These are phyloP conservation scores for Psophocarpus tetragonolobus DNA, from an alignment of 306 rosid species.

Conservation along the genomic window DNA sequence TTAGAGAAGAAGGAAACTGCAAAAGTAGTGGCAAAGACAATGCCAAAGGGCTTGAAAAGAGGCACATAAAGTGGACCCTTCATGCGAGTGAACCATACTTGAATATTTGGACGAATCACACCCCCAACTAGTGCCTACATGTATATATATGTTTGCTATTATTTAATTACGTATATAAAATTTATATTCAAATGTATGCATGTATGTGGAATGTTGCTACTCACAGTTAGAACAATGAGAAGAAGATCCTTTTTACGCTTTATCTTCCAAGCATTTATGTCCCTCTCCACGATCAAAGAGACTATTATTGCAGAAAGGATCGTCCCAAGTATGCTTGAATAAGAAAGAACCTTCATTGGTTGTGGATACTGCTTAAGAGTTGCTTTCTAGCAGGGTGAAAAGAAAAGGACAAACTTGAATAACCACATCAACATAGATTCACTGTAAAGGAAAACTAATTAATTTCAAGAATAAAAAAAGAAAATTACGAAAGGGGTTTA, in stretches of 20 bases:
- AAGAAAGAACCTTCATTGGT: slow-evolving; percentile 41
- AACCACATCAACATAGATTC: not conserved
- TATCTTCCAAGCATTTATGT: slow-evolving; percentile 42
- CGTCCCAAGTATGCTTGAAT: slow-evolving; percentile 42
- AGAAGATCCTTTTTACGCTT: slow-evolving; percentile 36
- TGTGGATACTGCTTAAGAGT: slow-evolving; percentile 39
- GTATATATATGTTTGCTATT: not conserved
- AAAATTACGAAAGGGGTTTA: not conserved
- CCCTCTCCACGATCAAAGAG: slow-evolving; percentile 27
- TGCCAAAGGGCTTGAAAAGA: slow-evolving; percentile 47
- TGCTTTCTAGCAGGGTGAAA: slow-evolving; percentile 33
- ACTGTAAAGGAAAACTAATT: not conserved
- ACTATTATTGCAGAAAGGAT: slow-evolving; percentile 40
- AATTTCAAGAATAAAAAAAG: not conserved
- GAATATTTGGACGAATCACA: slow-evolving; percentile 49
- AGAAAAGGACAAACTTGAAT: not conserved
- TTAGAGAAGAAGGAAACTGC: slow-evolving; percentile 45
- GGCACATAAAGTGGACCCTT: slow-evolving; percentile 47
- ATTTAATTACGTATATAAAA: not conserved
- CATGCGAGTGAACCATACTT: slow-evolving; percentile 36
- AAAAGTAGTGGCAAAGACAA: slow-evolving; percentile 50
- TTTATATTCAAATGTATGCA: not conserved
- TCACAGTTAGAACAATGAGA: slow-evolving; percentile 45
- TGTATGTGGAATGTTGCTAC: too few relatives aligned
- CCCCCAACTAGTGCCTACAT: slow-evolving; percentile 44